These are phyloP conservation scores for Fusarium sp. DNA, from an alignment of 2,329 filamentous ascomycete species.

Conservation along the genomic window DNA sequence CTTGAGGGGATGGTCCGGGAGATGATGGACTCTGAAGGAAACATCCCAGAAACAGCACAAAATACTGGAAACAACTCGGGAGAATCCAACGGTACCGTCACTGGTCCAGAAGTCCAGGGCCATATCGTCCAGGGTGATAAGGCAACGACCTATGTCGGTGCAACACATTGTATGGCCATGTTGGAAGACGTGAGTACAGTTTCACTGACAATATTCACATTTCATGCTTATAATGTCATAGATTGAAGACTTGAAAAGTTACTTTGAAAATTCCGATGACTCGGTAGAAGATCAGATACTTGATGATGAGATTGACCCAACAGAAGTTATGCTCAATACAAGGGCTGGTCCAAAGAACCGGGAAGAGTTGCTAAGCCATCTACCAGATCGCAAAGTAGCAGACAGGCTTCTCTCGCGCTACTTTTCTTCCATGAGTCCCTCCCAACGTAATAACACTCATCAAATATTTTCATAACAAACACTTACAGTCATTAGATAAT, in stretches of 20 bases:
- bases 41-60: neutral
- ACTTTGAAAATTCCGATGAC: slow-evolving; percentile 66
- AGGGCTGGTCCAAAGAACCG: slow-evolving; percentile 58
- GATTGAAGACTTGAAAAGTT: slow-evolving; percentile 72
- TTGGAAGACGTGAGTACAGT: slow-evolving; percentile 67
- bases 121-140: slow-evolving; percentile 62
- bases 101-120: slow-evolving; percentile 51
- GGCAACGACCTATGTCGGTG: slow-evolving; percentile 68
- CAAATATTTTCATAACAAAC: neutral
- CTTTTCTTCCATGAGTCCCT: slow-evolving; percentile 68
- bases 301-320: slow-evolving; percentile 54
- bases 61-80: neutral
- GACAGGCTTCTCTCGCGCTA: slow-evolving; percentile 68
- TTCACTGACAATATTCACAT: neutral
- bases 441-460: slow-evolving; percentile 59
- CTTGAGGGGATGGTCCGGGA: slow-evolving; percentile 71
- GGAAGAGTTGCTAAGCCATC: slow-evolving; percentile 62
- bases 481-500: slow-evolving; percentile 58
- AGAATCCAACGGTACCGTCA: slow-evolving; percentile 20
- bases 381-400: slow-evolving; percentile 63
- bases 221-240: slow-evolving; percentile 48
- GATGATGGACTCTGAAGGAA: slow-evolving; percentile 63
- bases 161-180: slow-evolving; percentile 73
- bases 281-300: slow-evolving; percentile 54
- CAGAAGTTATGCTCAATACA: slow-evolving; percentile 62